These are phyloP conservation scores for Coemansia sp. DNA, from an alignment of 192 early-diverging fungal genomes.

Conservation along the genomic window DNA sequence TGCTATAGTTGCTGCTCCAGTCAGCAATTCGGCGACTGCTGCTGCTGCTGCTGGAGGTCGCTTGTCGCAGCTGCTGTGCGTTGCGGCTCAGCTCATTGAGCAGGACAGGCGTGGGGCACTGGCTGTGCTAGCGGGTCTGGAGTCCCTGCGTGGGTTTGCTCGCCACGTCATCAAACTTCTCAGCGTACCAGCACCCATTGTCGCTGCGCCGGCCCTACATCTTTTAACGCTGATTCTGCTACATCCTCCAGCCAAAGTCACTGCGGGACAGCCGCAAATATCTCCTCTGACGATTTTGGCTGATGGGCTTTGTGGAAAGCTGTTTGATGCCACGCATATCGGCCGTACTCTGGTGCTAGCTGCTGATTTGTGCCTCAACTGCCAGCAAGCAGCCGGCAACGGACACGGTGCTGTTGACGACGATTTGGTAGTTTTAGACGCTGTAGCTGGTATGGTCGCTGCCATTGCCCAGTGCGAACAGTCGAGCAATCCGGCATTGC, in stretches of 20 bases:
- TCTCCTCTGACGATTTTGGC: constrained; percentile 22
- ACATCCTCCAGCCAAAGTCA: not conserved
- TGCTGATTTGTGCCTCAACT: constrained; percentile 43
- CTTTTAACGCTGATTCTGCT: constrained; percentile 36
- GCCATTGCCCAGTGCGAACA: constrained; percentile 8
- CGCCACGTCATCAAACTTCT: constrained; percentile 41
- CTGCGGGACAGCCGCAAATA: not conserved
- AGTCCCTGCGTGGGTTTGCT: constrained; percentile 18
- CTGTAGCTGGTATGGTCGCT: constrained; percentile 17
- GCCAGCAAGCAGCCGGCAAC: constrained; percentile 11
- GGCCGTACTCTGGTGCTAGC: constrained; percentile 33
- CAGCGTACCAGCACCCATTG: constrained; percentile 24
- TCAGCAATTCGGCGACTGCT: no score
- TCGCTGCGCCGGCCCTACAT: constrained; percentile 41
- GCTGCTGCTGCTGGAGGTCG: not conserved
- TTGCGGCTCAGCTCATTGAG: constrained; percentile 16
- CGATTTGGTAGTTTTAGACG: constrained; percentile 30
- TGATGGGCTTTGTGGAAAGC: constrained; percentile 29
- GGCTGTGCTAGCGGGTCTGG: not conserved
- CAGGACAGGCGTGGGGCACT: constrained; percentile 5
- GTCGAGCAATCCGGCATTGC: not conserved
- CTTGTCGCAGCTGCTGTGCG: constrained; percentile 25
- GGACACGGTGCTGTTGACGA: not conserved
- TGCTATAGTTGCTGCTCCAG: constrained; percentile 8
- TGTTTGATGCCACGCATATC: constrained; percentile 42